A percentile compares a stretch with the other conserved stretches of the same genome.
These are phyloP conservation scores for Backusella psychrophila DNA, from an alignment of 192 early-diverging fungal species.

Conservation along the genomic window DNA sequence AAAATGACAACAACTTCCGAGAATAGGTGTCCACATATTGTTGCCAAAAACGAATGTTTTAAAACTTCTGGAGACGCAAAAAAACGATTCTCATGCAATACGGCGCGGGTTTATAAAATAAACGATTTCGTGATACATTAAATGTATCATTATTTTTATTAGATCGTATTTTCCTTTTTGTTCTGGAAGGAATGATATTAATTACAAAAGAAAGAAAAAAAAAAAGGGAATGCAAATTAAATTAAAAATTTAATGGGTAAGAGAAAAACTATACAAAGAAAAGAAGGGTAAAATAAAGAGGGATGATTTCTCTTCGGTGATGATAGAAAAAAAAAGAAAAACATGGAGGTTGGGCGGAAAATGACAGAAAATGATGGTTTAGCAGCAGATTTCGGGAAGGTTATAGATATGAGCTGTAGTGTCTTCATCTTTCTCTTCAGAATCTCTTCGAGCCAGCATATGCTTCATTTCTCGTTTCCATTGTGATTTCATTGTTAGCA, in stretches of 20 bases:
- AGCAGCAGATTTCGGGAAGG: constrained; percentile 9
- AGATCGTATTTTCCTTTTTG: constrained; percentile 2
- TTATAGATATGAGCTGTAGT: neutral
- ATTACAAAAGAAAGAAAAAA: neutral
- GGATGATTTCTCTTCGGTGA: neutral
- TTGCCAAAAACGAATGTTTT: neutral
- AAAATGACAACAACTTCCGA: neutral
- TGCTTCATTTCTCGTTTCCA: constrained; percentile 20
- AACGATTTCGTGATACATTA: neutral
- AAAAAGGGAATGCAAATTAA: neutral
- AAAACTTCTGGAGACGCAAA: neutral
- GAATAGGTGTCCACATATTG: neutral
- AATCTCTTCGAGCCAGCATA: constrained; percentile 10
- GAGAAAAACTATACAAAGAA: neutral
- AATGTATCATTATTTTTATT: neutral
- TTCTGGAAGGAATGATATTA: neutral
- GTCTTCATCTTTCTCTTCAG: neutral
- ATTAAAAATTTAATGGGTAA: neutral
- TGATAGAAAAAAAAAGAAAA: neutral
- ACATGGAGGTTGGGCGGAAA: neutral
- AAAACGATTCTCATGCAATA: neutral
- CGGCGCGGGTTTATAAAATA: neutral
- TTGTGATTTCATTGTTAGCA: constrained; percentile 22
- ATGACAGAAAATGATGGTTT: neutral
- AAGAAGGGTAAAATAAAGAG: neutral